phyloP scores from a whole-genome alignment of 1,284 basidiomycete genomes.

The Ganoderma resinaceum region DNA sequence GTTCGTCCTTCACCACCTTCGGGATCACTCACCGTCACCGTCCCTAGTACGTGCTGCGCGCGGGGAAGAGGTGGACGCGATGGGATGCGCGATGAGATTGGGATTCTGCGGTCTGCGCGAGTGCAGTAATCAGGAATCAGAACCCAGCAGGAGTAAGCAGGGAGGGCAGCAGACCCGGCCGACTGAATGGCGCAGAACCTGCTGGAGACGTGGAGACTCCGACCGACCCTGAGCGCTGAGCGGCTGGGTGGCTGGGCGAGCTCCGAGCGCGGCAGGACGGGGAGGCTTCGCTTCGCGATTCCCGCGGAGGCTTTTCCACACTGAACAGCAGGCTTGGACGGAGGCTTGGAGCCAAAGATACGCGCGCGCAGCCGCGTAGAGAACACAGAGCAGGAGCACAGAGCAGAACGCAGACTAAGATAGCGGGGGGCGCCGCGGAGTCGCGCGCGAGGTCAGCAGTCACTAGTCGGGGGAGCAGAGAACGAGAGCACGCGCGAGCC shows the following conservation, averaged over 20 bases:
- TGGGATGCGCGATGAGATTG: neutral
- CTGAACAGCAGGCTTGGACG: neutral
- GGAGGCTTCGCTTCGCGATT: neutral
- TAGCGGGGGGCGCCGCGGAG: neutral
- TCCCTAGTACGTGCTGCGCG: no score
- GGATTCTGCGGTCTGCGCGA: neutral
- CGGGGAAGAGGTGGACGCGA: neutral
- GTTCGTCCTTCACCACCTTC: neutral
- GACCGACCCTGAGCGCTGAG: neutral
- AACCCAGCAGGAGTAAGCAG: neutral
- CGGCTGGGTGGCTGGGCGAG: no score
- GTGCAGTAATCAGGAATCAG: no score
- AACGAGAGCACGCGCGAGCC: neutral
- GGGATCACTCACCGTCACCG: neutral
- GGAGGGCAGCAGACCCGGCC: neutral
- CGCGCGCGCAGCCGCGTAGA: neutral
- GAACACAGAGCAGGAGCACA: neutral
- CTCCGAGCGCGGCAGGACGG: neutral
- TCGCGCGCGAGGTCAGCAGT: neutral
- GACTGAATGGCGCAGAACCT: neutral
- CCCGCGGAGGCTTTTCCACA: constrained; percentile 1
- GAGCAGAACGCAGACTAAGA: neutral
- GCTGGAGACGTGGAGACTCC: neutral
- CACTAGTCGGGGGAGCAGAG: neutral
- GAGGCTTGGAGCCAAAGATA: neutral